These are phyloP conservation scores for Phialemoniopsis sp. DNA, from an alignment of 2,329 filamentous ascomycete species.

Conservation along the genomic window DNA sequence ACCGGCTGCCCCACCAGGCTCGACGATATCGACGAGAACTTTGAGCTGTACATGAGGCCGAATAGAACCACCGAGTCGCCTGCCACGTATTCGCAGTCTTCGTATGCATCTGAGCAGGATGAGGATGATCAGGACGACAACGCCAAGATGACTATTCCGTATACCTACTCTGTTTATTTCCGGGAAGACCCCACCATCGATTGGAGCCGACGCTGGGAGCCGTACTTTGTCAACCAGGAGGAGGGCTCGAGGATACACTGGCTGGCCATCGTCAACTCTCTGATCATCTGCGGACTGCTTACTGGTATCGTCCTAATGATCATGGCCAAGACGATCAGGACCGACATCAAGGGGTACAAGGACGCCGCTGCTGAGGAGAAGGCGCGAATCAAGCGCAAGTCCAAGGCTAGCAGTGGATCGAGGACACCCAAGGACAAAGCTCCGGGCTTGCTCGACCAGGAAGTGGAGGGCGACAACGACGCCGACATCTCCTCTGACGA, in stretches of 20 bases:
- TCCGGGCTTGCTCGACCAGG: conserved; percentile 57
- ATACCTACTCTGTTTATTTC: conserved; percentile 88
- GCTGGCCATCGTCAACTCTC: conserved; percentile 82
- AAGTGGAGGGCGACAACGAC: conserved; percentile 40
- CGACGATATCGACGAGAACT: conserved; percentile 55
- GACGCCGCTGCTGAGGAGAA: conserved; percentile 65
- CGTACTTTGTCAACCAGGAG: conserved; percentile 86
- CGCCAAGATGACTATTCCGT: conserved; percentile 69
- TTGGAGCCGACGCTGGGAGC: conserved; percentile 81
- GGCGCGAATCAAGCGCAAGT: conserved; percentile 44
- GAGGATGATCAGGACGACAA: conserved; percentile 55
- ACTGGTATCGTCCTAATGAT: conserved; percentile 80
- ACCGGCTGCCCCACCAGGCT: conserved; percentile 66
- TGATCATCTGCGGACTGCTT: conserved; percentile 76
- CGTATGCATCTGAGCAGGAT: conserved; percentile 52
- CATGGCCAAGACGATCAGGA: conserved; percentile 70
- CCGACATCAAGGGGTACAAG: conserved; percentile 72
- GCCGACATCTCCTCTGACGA: conserved; percentile 63
- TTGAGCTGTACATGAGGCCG: conserved; percentile 65
- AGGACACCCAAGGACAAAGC: conserved; percentile 48
- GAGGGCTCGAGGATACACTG: conserved; percentile 80
- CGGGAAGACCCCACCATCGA: conserved; percentile 76
- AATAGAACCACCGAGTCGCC: conserved; percentile 46
- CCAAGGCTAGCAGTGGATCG: conserved; percentile 26
- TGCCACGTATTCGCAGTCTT: conserved; percentile 38